A percentile compares a stretch with the other conserved stretches of the same genome.
These are phyloP conservation scores for Mycosphaerelloides madeirae DNA, from an alignment of 2,329 filamentous ascomycete species.

Conservation along the genomic window DNA sequence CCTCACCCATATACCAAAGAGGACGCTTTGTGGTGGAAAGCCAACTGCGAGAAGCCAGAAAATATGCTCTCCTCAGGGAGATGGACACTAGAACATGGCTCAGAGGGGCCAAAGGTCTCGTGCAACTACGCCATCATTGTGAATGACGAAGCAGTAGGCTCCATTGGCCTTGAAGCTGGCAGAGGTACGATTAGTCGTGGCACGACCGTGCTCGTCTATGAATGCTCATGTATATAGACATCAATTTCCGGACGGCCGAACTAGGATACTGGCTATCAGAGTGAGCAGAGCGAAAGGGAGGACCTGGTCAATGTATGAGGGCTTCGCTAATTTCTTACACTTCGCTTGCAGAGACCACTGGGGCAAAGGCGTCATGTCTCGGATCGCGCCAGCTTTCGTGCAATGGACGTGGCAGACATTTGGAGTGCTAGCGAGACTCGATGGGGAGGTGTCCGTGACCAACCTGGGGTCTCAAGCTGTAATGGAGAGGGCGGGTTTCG, in stretches of 20 bases:
- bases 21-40: slow-evolving; percentile 34
- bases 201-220: background rate
- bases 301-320: background rate
- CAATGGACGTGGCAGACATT: slow-evolving; percentile 34
- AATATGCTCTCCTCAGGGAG: slow-evolving; percentile 15
- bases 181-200: slow-evolving; percentile 23
- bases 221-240: slow-evolving; percentile 20
- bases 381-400: slow-evolving; percentile 32
- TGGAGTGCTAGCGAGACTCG: slow-evolving; percentile 29
- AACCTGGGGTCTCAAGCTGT: slow-evolving; percentile 35
- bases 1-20: slow-evolving; percentile 37
- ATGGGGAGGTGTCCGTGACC: slow-evolving; percentile 25
- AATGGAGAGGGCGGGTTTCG: slow-evolving; percentile 38
- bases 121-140: slow-evolving; percentile 24
- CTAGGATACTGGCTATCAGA: slow-evolving; percentile 42
- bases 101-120: slow-evolving; percentile 14
- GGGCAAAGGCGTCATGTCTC: slow-evolving; percentile 29
- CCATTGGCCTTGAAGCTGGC: slow-evolving; percentile 33
- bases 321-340: slow-evolving; percentile 3
- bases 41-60: slow-evolving; percentile 19
- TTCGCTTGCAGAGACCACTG: too few relatives aligned
- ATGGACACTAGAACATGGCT: slow-evolving; percentile 16
- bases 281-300: slow-evolving; percentile 26
- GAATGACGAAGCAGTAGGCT: slow-evolving; percentile 31
- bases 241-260: slow-evolving; percentile 36